A percentile compares a stretch with the other conserved stretches of the same genome.
Evolutionary conservation across 1,139 yeast genomes (phyloP).

Genomic region (Geotrichum aggregatum): DNA sequence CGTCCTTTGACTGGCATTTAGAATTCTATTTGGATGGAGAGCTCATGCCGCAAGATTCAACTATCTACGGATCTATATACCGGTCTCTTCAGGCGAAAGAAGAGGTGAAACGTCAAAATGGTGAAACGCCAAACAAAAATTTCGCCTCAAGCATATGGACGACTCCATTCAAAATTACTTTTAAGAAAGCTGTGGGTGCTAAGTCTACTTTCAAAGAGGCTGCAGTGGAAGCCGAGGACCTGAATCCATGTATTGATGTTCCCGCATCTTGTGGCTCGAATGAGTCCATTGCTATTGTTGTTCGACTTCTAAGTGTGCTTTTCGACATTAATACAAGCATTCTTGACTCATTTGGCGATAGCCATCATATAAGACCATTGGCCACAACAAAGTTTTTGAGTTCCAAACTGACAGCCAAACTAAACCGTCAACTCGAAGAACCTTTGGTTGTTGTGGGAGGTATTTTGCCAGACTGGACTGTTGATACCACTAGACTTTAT

Average conservation of each 20-base stretch:
- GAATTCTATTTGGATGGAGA: constrained; percentile 64
- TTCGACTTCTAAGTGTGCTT: constrained; percentile 55
- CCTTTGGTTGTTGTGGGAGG: constrained; percentile 87
- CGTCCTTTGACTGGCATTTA: constrained; percentile 42
- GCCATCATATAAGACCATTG: constrained; percentile 25
- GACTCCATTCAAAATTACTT: constrained; percentile 51
- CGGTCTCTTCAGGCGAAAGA: constrained; percentile 45
- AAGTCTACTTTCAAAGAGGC: constrained; percentile 24
- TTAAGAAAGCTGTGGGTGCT: constrained; percentile 44
- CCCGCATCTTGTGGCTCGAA: constrained; percentile 44
- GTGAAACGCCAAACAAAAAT: constrained; percentile 31
- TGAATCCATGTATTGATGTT: constrained; percentile 30
- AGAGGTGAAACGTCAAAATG: constrained; percentile 5
- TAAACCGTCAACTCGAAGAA: constrained; percentile 84
- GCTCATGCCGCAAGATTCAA: constrained; percentile 61
- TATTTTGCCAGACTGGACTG: constrained; percentile 80
- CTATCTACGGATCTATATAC: constrained; percentile 76
- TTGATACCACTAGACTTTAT: constrained; percentile 62
- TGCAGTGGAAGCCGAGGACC: constrained; percentile 37
- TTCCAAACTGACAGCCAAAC: constrained; percentile 79
- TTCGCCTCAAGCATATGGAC: constrained; percentile 57
- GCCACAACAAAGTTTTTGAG: constrained; percentile 57
- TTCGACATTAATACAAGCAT: constrained; percentile 45
- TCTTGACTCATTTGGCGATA: constrained; percentile 27
- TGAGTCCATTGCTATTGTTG: constrained; percentile 46